These are phyloP conservation scores for Datisca glomerata DNA, from an alignment of 306 rosid species.

Conservation along the genomic window DNA sequence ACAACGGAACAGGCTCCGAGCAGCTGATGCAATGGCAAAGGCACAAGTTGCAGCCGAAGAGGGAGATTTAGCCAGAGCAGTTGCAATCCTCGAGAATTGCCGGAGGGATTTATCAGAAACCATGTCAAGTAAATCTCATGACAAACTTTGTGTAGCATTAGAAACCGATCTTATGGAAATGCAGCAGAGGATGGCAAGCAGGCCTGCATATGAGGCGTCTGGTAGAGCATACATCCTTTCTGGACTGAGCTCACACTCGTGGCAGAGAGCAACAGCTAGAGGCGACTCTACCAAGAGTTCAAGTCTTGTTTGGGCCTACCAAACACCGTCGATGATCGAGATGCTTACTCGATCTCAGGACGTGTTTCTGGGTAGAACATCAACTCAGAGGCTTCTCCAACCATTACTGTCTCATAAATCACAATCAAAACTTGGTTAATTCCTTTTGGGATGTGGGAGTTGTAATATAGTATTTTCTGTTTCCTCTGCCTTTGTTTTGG, in stretches of 20 bases:
- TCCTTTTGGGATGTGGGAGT: slow-evolving; percentile 10
- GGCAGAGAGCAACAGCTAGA: slow-evolving; percentile 99
- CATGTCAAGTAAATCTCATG: slow-evolving; percentile 50
- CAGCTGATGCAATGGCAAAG: slow-evolving; percentile 86
- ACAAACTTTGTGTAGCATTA: slow-evolving; percentile 68
- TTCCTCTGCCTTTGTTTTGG: slow-evolving; percentile 24
- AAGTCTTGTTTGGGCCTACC: slow-evolving; percentile 79
- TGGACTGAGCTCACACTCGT: slow-evolving; percentile 94
- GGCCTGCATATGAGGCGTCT: slow-evolving; percentile 92
- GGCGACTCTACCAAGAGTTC: slow-evolving; percentile 89
- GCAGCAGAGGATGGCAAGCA: slow-evolving; percentile 92
- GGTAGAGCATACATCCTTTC: slow-evolving; percentile 97
- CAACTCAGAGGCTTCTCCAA: slow-evolving; percentile 74
- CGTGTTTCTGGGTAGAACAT: slow-evolving; percentile 62
- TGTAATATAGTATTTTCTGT: slow-evolving; percentile 22
- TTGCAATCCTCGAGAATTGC: slow-evolving; percentile 63
- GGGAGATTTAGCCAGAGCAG: slow-evolving; percentile 70
- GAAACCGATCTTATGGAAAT: slow-evolving; percentile 97
- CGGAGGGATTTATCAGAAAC: slow-evolving; percentile 48
- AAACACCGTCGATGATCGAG: slow-evolving; percentile 92
- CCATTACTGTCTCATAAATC: slow-evolving; percentile 49
- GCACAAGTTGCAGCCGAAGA: slow-evolving; percentile 73
- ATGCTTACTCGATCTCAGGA: slow-evolving; percentile 97
- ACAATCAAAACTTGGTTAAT: slow-evolving; percentile 79
- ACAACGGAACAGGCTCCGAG: slow-evolving; percentile 82